Conservation (phyloP, 2,329 filamentous ascomycete genomes). For the Phaeosphaeria sp. region DNA sequence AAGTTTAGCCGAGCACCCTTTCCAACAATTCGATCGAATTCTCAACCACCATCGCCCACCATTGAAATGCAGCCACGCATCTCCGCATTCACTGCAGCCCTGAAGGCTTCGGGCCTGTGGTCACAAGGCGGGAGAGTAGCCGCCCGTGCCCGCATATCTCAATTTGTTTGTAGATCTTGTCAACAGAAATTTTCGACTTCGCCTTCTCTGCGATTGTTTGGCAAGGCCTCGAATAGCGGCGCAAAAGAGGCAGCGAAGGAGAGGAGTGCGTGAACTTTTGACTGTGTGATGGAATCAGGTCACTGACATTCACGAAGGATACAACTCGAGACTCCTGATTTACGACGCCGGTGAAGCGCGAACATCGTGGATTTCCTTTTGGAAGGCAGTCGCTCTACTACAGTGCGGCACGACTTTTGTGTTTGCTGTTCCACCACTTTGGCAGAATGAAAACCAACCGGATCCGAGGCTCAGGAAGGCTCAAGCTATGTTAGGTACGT, state of each 20-base stretch:
- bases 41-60: constrained; percentile 17
- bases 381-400: constrained; percentile 45
- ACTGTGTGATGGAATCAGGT: background rate
- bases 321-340: constrained; percentile 38
- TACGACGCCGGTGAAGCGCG: constrained; percentile 48
- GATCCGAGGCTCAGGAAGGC: constrained; percentile 33
- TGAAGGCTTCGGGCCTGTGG: constrained; percentile 23
- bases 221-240: constrained; percentile 12
- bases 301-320: constrained; percentile 20
- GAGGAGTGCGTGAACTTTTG: constrained; percentile 21
- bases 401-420: constrained; percentile 42
- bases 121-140: background rate
- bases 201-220: constrained; percentile 25
- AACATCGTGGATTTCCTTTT: constrained; percentile 44
- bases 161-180: constrained; percentile 35
- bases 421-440: constrained; percentile 41
- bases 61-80: constrained; percentile 37
- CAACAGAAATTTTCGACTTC: constrained; percentile 42
- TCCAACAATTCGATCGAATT: constrained; percentile 5
- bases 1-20: constrained; percentile 30
- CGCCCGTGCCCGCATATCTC: constrained; percentile 12
- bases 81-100: constrained; percentile 23
- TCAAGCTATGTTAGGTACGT: constrained; percentile 40
- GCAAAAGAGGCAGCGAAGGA: constrained; percentile 22
- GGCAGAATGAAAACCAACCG: constrained; percentile 44